These are phyloP conservation scores for Cystofilobasidium ferigula DNA, from an alignment of 768 basidiomycete species.

Conservation along the genomic window DNA sequence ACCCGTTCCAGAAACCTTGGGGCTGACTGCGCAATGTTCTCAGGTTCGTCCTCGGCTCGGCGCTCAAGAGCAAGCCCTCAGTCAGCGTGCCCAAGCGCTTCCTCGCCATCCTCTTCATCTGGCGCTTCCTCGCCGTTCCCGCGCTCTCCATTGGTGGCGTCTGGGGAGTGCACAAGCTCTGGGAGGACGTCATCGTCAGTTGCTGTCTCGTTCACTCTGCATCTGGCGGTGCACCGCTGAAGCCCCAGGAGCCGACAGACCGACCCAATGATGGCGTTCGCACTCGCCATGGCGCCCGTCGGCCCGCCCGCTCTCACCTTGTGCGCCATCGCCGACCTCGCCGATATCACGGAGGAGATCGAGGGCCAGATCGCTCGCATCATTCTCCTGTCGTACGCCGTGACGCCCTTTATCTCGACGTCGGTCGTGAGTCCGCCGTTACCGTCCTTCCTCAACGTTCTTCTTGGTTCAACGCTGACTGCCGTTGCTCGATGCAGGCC, in stretches of 20 bases:
- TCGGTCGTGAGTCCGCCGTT: slow-evolving; percentile 28
- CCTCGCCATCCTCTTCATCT: slow-evolving; percentile 32
- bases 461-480: no score
- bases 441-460: no score
- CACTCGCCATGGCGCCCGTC: slow-evolving; percentile 33
- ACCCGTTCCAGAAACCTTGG: background rate
- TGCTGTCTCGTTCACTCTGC: background rate
- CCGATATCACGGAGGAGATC: slow-evolving; percentile 31
- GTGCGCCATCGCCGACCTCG: slow-evolving; percentile 33
- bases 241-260: background rate
- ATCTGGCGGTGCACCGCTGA: background rate
- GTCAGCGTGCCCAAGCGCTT: slow-evolving; percentile 28
- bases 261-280: slow-evolving; percentile 32
- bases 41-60: slow-evolving; percentile 19
- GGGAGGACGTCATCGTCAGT: slow-evolving; percentile 6
- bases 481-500: background rate
- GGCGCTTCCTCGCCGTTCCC: slow-evolving; percentile 35
- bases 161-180: slow-evolving; percentile 28
- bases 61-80: slow-evolving; percentile 32
- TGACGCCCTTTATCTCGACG: slow-evolving; percentile 33
- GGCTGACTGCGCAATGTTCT: no score
- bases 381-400: slow-evolving; percentile 33
- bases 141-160: slow-evolving; percentile 31
- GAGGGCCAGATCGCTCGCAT: slow-evolving; percentile 34
- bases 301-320: slow-evolving; percentile 38